Base-by-base conservation (phyloP, 192 early-diverging fungal genomes). In the Radiomyces spectabilis region DNA sequence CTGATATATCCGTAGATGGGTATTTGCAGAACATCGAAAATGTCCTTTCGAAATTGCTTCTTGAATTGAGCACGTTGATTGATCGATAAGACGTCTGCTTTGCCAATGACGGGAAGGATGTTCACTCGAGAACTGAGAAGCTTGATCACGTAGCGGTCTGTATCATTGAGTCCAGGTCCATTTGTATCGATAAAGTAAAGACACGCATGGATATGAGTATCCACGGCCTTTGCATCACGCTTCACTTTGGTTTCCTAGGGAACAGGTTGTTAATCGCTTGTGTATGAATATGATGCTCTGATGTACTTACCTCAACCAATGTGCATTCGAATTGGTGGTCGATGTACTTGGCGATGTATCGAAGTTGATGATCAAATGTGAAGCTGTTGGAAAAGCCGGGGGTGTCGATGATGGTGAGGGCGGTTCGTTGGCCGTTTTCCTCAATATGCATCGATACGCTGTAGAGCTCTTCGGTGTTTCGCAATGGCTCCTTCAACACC, bases 151-250 rank as follows among this genome's bases (percentile, higher is more conserved):
- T 54, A 62, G 4, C 45, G 43, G 31, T 62, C 60, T 0, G 33
- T 13, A 12, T 54, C 60, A 47, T 78, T 77, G 43, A 91, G 74
- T 38, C 89, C 88, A 1, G 63, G 46, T 1, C 62, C 52, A 10
- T 54, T 71, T 16, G 85, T 83, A 69, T 92, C 87, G 50, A 96
- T 82, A 63, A 97, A 86, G 71, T 95, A 95, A 22, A 97, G 65
- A 53, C 88, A 88, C 29, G 86, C 87, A 54, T 97, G 93, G 41
- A 91, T 86, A 58, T 88, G 89, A 47, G 71, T 83, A 58, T 91
- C 89, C 24, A 77, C 61, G 4, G 84, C 78, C 60, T 82, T 85
- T 18, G 83, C 77, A 65, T 90, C 85, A 45, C 89, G 79, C 42
- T 73, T 72, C 16, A 84, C 75, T 71, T 81, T 80, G 43, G 61